These are phyloP conservation scores for Dianthus caryophyllus DNA, from an alignment of 148 eudicot species.

Conservation along the genomic window DNA sequence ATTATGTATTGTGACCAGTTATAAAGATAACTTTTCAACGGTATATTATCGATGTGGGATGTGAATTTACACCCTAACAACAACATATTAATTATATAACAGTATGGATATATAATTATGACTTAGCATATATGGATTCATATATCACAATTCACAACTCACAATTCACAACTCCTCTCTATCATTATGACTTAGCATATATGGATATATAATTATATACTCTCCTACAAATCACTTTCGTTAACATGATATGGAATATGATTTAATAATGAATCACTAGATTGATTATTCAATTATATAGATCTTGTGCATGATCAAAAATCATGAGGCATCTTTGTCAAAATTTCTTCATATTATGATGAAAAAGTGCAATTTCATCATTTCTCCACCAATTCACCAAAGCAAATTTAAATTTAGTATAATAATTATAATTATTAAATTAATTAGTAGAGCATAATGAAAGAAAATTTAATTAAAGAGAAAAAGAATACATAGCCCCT, in stretches of 20 bases:
- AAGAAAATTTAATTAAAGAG: not conserved
- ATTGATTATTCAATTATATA: conserved; percentile 22
- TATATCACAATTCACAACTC: too few relatives aligned
- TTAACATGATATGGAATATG: not conserved
- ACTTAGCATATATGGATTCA: too few relatives aligned
- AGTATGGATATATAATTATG: too few relatives aligned
- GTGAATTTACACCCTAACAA: too few relatives aligned
- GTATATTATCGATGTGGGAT: too few relatives aligned
- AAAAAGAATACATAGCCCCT: conserved; percentile 6
- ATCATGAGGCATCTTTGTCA: conserved; percentile 17
- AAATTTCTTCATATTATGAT: conserved; percentile 23
- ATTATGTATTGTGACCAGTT: too few relatives aligned
- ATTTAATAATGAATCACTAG: not conserved
- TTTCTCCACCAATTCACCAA: conserved; percentile 47
- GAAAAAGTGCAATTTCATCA: conserved; percentile 51
- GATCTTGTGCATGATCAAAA: conserved; percentile 22
- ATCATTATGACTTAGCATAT: conserved; percentile 2
- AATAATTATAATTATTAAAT: too few relatives aligned
- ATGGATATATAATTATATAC: conserved; percentile 6
- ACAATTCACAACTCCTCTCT: conserved; percentile 3
- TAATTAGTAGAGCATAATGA: not conserved
- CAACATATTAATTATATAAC: too few relatives aligned
- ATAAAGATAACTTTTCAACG: too few relatives aligned
- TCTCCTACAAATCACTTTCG: conserved; percentile 17
- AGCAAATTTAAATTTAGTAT: conserved; percentile 18